These are phyloP conservation scores for Fraxinus quadrangulata DNA, from an alignment of 257 asterid genomes.

Conservation along the genomic window DNA sequence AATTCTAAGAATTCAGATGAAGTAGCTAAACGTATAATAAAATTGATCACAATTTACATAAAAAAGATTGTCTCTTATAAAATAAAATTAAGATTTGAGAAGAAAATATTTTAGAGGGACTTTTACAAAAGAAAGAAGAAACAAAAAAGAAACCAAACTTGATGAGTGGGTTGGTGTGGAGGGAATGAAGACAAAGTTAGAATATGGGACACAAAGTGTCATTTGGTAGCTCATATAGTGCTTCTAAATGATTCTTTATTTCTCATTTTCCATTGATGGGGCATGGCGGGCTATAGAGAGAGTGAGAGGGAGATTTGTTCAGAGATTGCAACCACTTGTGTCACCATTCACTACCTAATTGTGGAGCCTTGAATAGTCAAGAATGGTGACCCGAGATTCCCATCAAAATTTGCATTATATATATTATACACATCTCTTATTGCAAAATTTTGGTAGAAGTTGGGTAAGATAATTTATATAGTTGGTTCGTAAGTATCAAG, in stretches of 20 bases:
- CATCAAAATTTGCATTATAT: neutral
- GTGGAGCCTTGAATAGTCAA: neutral
- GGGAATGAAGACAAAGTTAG: neutral
- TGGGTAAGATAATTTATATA: neutral
- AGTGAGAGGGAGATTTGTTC: neutral
- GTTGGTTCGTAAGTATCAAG: too few species aligned
- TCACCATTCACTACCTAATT: neutral
- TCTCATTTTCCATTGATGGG: neutral
- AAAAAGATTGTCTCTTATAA: too few species aligned
- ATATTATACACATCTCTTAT: neutral
- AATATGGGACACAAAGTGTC: neutral
- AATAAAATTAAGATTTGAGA: too few species aligned
- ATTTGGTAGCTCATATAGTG: neutral
- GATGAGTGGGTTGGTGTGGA: neutral
- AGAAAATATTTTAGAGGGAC: too few species aligned
- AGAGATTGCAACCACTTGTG: neutral
- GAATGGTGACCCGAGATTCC: neutral
- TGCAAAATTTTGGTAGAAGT: slow-evolving; percentile 11
- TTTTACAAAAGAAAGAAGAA: neutral
- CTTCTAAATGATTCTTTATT: neutral
- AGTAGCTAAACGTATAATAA: too few species aligned
- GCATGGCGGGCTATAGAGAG: neutral
- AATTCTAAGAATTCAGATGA: too few species aligned
- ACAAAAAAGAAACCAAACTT: neutral
- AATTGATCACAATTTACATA: too few species aligned